These are phyloP conservation scores for Brassica balearica DNA, from an alignment of 441 rosid species.

Conservation along the genomic window DNA sequence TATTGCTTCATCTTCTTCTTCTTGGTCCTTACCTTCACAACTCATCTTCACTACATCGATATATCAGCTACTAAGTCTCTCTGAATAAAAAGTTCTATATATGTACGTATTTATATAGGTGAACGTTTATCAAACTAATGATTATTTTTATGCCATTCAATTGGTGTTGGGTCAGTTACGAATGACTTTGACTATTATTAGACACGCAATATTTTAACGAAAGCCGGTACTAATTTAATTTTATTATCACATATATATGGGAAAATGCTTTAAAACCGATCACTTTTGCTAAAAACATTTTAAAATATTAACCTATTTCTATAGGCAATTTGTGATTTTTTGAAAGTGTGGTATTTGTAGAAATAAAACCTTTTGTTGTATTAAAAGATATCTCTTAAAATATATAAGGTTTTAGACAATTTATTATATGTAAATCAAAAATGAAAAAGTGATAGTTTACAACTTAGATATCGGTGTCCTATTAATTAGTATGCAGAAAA, in stretches of 20 bases:
- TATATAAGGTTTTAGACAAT: neutral
- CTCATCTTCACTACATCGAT: slow-evolving; percentile 42
- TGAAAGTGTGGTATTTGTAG: neutral
- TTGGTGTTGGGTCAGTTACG: slow-evolving; percentile 29
- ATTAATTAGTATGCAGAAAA: slow-evolving; percentile 24
- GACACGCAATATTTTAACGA: slow-evolving; percentile 13
- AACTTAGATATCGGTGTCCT: neutral
- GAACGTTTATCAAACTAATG: neutral
- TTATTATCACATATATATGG: neutral
- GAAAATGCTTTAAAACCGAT: neutral
- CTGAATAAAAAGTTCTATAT: slow-evolving; percentile 1
- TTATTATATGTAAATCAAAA: neutral
- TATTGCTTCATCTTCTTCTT: slow-evolving; percentile 43
- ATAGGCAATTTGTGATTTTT: neutral
- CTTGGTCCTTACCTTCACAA: slow-evolving; percentile 16
- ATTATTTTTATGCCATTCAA: slow-evolving; percentile 16
- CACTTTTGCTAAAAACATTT: neutral
- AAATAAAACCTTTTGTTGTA: neutral
- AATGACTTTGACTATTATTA: slow-evolving; percentile 44
- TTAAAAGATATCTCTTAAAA: neutral
- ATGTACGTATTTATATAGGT: slow-evolving; percentile 10
- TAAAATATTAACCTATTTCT: neutral
- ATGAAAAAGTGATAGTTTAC: neutral
- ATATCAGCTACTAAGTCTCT: slow-evolving; percentile 8
- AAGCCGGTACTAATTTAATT: neutral